Conservation (phyloP, 192 early-diverging fungal species). For the Backusella psychrophila region DNA sequence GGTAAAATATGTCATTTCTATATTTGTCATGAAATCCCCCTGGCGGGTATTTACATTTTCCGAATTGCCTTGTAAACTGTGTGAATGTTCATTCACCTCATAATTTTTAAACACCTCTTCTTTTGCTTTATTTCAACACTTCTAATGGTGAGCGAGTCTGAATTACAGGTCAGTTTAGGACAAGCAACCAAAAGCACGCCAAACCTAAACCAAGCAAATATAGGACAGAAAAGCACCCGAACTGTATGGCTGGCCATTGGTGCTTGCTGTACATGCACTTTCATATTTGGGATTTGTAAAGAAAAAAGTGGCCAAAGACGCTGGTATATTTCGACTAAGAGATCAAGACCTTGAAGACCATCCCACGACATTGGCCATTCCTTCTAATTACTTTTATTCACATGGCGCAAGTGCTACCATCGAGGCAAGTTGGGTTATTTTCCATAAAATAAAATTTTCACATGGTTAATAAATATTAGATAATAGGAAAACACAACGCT, state of each 20-base stretch:
- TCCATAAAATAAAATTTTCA: conserved; percentile 4
- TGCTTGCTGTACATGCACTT: conserved; percentile 30
- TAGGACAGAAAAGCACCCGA: conserved; percentile 27
- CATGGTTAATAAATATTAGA: not conserved
- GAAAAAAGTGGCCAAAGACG: conserved; percentile 27
- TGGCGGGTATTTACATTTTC: no score
- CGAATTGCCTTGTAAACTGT: no score
- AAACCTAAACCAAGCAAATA: not conserved
- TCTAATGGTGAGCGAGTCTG: not conserved
- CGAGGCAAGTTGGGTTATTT: not conserved
- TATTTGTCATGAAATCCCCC: no score
- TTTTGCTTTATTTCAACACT: no score
- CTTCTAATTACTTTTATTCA: conserved; percentile 10
- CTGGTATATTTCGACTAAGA: conserved; percentile 28
- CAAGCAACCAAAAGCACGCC: not conserved
- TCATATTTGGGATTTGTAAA: conserved; percentile 29
- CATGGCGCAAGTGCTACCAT: conserved; percentile 8
- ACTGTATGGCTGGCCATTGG: conserved; percentile 35
- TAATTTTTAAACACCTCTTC: no score
- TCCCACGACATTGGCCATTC: conserved; percentile 37
- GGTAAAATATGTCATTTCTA: no score
- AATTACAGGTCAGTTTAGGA: not conserved
- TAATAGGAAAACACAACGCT: not conserved
- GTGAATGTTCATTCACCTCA: no score
- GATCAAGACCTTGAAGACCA: conserved; percentile 25